Percentiles rank a stretch among this genome's conserved stretches.
phyloP scores from a whole-genome alignment of 345 rosid species.

The Salix viminalis region DNA sequence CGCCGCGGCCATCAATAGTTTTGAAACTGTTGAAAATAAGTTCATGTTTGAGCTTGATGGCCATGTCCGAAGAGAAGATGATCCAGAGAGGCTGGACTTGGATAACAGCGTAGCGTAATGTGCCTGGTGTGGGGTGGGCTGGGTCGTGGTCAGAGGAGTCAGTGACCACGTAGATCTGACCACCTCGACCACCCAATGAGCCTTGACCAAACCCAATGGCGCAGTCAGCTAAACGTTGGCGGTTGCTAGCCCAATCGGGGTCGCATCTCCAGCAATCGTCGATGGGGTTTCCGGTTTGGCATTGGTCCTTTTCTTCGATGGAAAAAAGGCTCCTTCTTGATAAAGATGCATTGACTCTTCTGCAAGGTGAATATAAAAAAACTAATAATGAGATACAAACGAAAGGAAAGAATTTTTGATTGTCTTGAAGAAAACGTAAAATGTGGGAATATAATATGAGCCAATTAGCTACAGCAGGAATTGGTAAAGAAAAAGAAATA shows the following conservation, averaged over 20 bases:
- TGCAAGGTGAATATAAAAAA: constrained; percentile 5
- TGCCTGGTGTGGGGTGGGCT: constrained; percentile 79
- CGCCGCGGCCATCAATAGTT: constrained; percentile 88
- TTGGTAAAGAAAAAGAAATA: constrained; percentile 3
- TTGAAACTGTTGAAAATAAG: constrained; percentile 79
- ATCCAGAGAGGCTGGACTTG: constrained; percentile 90
- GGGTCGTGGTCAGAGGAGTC: constrained; percentile 84
- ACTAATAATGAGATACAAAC: not conserved
- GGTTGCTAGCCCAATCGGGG: constrained; percentile 61
- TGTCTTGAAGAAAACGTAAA: not conserved
- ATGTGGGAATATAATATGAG: not conserved
- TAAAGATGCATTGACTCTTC: constrained; percentile 35
- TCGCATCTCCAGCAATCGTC: constrained; percentile 91
- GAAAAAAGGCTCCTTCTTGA: constrained; percentile 24
- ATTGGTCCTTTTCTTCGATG: constrained; percentile 19
- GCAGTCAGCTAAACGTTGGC: constrained; percentile 74
- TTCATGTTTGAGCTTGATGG: constrained; percentile 71
- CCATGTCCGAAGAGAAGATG: constrained; percentile 61
- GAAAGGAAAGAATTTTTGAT: not conserved
- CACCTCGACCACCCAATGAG: constrained; percentile 74
- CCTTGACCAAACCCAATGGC: constrained; percentile 71
- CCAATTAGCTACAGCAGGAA: too few relatives aligned
- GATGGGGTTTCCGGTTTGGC: constrained; percentile 71
- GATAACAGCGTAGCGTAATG: constrained; percentile 82
- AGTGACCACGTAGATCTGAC: constrained; percentile 74